Base-by-base conservation (phyloP, 2,329 filamentous ascomycete species). In the Polychaeton citri region DNA sequence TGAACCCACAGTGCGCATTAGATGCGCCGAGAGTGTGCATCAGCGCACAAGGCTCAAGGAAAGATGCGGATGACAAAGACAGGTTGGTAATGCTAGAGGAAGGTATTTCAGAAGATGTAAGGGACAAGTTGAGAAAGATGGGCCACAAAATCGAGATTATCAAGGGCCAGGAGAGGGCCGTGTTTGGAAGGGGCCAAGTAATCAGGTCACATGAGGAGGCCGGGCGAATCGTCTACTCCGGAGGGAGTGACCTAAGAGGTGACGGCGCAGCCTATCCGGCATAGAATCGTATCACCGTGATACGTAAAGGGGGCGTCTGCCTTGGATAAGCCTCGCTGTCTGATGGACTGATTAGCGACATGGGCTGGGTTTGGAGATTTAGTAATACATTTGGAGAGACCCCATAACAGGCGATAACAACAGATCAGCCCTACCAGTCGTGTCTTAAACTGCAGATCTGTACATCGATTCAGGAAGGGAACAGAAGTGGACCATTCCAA, bases 11-110 rank as follows among this genome's bases (percentile, higher is more conserved):
- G 60, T 76, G 84, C 40, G 86, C 88, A 3, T 70, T 96, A 0
- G 90, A 98, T 53, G 81, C 88, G 3, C 88, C 90, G 12, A 70
- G 90, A n/a, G 71, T 96, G 45, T 95, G 86, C 49, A 83, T 96
- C 40, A 80, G 80, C 1, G 59, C 60, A 19, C 71, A 72, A 5
- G 79, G 76, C 0, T 78, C 79, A 66, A 73, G 79, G 0, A 71
- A 76, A 32, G 59, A 60, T 20, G 71, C 72, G 5, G 66, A 71
- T 35, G 69, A 69, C 17, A 59, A 71, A 10, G 76, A 79, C 43
- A 68, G 68, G 51, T 76, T 66, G 0, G 80, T 95, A 1, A 82
- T 76, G 41, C 64, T 93, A 0, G 88, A 96, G 56, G 83, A 93
- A 35, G 85, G 86, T 0, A 85, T 95, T 49, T 63, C 71, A 1